Evolutionary conservation across 2,329 filamentous ascomycete species (phyloP).

Genomic region (Diaporthe nobilis): DNA sequence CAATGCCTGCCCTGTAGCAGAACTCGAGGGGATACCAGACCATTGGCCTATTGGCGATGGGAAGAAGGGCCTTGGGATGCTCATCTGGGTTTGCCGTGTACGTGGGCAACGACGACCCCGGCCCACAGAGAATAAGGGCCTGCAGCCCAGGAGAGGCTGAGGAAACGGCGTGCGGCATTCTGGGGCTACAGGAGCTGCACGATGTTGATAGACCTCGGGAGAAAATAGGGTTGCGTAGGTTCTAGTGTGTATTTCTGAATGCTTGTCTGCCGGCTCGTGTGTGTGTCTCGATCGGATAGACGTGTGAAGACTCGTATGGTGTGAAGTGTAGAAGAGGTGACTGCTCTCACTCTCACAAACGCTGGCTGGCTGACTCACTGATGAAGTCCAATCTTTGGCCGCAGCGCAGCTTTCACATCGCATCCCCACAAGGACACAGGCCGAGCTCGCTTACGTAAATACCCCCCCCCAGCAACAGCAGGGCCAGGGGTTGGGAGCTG

Average conservation of each 20-base stretch:
- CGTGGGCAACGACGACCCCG: conserved; percentile 84
- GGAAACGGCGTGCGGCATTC: conserved; percentile 82
- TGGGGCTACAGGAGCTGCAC: conserved; percentile 37
- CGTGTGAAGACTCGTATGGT: not conserved
- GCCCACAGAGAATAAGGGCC: conserved; percentile 86
- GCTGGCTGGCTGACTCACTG: conserved; percentile 35
- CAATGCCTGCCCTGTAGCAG: conserved; percentile 85
- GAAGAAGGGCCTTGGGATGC: conserved; percentile 85
- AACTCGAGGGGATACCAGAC: conserved; percentile 92
- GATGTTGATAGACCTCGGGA: not conserved
- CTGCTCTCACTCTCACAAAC: not conserved
- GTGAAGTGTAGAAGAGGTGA: not conserved
- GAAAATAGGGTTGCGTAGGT: not conserved
- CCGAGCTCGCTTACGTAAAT: conserved; percentile 16
- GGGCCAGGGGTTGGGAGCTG: not conserved
- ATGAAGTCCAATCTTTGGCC: conserved; percentile 24
- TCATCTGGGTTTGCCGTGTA: conserved; percentile 86
- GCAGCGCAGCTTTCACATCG: conserved; percentile 6
- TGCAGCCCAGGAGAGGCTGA: conserved; percentile 84
- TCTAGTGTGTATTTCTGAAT: not conserved
- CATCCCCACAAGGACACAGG: not conserved
- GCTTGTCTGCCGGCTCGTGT: not conserved
- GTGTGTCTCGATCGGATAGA: not conserved
- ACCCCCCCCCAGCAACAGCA: not conserved
- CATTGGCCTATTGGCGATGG: conserved; percentile 89